Percentiles rank a stretch among this genome's conserved stretches.
Evolutionary conservation across 2,329 filamentous ascomycete genomes (phyloP).

Genomic region (Ophiostoma australiae): DNA sequence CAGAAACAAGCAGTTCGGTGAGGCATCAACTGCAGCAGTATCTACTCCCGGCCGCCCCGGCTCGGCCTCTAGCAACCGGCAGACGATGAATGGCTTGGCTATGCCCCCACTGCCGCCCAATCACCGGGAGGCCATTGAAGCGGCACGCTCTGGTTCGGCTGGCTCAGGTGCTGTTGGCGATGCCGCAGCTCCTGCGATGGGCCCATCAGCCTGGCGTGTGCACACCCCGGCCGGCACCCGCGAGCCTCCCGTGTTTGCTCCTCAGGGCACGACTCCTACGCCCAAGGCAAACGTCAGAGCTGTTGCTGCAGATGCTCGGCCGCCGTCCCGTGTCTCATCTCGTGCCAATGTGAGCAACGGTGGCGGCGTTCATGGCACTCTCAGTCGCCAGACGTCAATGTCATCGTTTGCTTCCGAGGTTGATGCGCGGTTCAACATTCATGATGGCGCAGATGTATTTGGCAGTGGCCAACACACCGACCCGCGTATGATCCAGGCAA

Average conservation of each 20-base stretch:
- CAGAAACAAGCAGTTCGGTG: constrained; percentile 38
- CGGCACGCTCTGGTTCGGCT: constrained; percentile 59
- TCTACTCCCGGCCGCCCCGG: constrained; percentile 32
- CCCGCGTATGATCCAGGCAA: constrained; percentile 97
- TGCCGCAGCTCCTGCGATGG: constrained; percentile 9
- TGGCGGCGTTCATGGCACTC: constrained; percentile 8
- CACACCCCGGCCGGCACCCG: constrained; percentile 21
- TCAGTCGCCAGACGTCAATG: constrained; percentile 71
- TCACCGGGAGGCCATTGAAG: constrained; percentile 79
- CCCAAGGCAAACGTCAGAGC: constrained; percentile 45
- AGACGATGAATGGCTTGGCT: constrained; percentile 34
- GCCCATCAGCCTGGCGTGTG: constrained; percentile 17
- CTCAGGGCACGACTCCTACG: constrained; percentile 49
- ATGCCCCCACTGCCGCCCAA: constrained; percentile 73
- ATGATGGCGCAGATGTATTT: constrained; percentile 44
- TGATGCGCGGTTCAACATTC: constrained; percentile 82
- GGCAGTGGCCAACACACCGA: constrained; percentile 69
- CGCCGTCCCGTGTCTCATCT: constrained; percentile 41
- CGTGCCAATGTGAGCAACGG: constrained; percentile 26
- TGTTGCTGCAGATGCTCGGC: constrained; percentile 43
- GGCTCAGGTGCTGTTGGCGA: constrained; percentile 34
- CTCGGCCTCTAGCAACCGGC: constrained; percentile 50
- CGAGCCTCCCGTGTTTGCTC: constrained; percentile 12
- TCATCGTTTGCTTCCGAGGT: constrained; percentile 95
- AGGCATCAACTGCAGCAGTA: constrained; percentile 61